Conservation (phyloP, 2,329 filamentous ascomycete species). For the Diaporthe sp. region DNA sequence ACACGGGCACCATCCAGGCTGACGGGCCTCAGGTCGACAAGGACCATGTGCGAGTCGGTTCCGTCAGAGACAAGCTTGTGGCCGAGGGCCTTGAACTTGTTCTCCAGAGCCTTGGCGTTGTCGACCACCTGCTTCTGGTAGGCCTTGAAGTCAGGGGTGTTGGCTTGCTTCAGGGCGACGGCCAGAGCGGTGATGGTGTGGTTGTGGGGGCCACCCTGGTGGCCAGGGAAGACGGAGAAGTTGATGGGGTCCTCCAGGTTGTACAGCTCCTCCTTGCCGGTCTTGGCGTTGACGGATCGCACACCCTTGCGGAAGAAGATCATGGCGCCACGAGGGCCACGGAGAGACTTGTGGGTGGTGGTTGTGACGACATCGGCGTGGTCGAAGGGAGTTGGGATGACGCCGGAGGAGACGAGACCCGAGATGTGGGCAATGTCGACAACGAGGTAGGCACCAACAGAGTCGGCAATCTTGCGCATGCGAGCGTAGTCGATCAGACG, state of each 20-base stretch:
- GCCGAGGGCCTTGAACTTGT: slow-evolving; percentile 85
- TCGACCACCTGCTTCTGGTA: slow-evolving; percentile 94
- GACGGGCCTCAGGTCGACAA: slow-evolving; percentile 91
- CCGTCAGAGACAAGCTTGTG: slow-evolving; percentile 97
- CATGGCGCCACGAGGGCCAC: slow-evolving; percentile 98
- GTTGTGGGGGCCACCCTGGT: slow-evolving; percentile 99
- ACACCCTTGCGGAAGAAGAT: slow-evolving; percentile 99
- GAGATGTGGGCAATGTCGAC: slow-evolving; percentile 99
- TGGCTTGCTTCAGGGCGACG: slow-evolving; percentile 95
- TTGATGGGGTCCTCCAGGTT: slow-evolving; percentile 98
- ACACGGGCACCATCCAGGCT: slow-evolving; percentile 93
- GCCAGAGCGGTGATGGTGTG: slow-evolving; percentile 98
- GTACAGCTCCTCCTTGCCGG: slow-evolving; percentile 90
- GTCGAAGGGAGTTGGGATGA: slow-evolving; percentile 93
- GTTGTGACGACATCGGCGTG: slow-evolving; percentile 97
- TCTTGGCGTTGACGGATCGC: slow-evolving; percentile 89
- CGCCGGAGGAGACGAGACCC: slow-evolving; percentile 91
- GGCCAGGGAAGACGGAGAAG: slow-evolving; percentile 98
- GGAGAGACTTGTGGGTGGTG: slow-evolving; percentile 98
- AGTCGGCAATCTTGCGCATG: slow-evolving; percentile 96
- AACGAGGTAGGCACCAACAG: slow-evolving; percentile 92
- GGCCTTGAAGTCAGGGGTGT: slow-evolving; percentile 88
- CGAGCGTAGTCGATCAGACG: slow-evolving; percentile 96
- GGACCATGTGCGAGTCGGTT: slow-evolving; percentile 97
- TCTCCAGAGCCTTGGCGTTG: slow-evolving; percentile 93